Conservation (phyloP, 2,329 filamentous ascomycete genomes). For the Ophiocordyceps camponoti-saundersi region DNA sequence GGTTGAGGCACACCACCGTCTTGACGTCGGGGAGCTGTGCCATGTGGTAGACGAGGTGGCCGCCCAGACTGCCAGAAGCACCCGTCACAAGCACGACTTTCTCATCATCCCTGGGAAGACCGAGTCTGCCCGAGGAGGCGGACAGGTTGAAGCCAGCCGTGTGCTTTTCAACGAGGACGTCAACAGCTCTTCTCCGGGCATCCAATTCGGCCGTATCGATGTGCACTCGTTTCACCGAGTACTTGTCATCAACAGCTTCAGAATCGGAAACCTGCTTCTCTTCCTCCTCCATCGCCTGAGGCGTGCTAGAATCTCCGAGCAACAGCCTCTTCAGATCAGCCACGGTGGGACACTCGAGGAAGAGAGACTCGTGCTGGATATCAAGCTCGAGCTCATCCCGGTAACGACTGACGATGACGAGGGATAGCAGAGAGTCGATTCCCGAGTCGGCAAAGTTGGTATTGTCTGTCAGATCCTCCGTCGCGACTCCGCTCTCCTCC, state of each 20-base stretch:
- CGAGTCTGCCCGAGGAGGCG: background rate
- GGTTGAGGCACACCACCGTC: constrained; percentile 27
- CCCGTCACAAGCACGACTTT: constrained; percentile 18
- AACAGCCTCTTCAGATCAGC: constrained; percentile 27
- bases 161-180: constrained; percentile 1
- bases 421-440: constrained; percentile 41
- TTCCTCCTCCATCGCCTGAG: background rate
- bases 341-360: constrained; percentile 35
- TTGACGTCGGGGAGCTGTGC: constrained; percentile 11
- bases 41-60: constrained; percentile 15
- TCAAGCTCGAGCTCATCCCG: constrained; percentile 41
- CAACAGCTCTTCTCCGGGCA: constrained; percentile 1
- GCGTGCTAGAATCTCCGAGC: background rate
- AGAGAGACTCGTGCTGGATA: constrained; percentile 28
- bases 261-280: background rate
- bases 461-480: constrained; percentile 12
- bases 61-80: constrained; percentile 19
- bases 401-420: constrained; percentile 37
- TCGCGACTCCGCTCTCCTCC: constrained; percentile 4
- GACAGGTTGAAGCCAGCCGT: background rate
- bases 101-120: background rate
- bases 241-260: background rate
- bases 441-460: constrained; percentile 38
- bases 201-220: background rate
- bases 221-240: background rate